A percentile compares a stretch with the other conserved stretches of the same genome.
Conservation (phyloP, 2,329 filamentous ascomycete genomes). For the Eutypella sp. region DNA sequence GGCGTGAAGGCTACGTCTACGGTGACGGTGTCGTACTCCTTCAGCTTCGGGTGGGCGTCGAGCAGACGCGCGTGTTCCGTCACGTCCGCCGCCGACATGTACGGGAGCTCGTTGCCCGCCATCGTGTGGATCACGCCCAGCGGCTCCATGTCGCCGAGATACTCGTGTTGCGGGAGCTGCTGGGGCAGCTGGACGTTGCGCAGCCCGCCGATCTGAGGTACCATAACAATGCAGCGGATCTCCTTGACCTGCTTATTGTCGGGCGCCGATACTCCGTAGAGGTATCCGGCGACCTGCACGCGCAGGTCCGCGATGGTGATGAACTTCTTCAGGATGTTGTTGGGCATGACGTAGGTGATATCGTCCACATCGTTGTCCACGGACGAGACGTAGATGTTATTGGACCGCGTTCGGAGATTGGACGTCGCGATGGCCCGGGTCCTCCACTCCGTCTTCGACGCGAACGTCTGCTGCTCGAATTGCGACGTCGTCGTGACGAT, state of each 20-base stretch:
- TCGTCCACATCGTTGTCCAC: conserved; percentile 89
- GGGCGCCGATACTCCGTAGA: conserved; percentile 86
- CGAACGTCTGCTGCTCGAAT: conserved; percentile 96
- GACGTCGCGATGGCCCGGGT: conserved; percentile 94
- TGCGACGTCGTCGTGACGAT: conserved; percentile 97
- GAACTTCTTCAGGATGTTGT: conserved; percentile 97
- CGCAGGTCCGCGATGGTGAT: conserved; percentile 95
- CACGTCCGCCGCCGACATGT: conserved; percentile 94
- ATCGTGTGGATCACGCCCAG: conserved; percentile 93
- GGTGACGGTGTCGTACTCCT: conserved; percentile 83
- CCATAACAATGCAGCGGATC: conserved; percentile 92
- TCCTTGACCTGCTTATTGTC: conserved; percentile 98
- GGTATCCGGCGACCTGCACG: conserved; percentile 91
- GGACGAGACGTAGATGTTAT: conserved; percentile 98
- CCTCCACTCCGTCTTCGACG: conserved; percentile 98
- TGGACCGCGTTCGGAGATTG: conserved; percentile 86
- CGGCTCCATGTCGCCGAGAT: conserved; percentile 80
- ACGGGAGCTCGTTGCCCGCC: conserved; percentile 88
- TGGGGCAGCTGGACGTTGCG: conserved; percentile 89
- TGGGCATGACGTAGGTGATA: conserved; percentile 97
- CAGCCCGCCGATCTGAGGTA: conserved; percentile 91
- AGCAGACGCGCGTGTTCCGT: conserved; percentile 90
- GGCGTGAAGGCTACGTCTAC: conserved; percentile 96
- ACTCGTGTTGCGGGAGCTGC: conserved; percentile 86
- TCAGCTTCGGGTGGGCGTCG: conserved; percentile 73